phyloP scores from a whole-genome alignment of 2,329 filamentous ascomycete species.

The Apiospora saccharicola region DNA sequence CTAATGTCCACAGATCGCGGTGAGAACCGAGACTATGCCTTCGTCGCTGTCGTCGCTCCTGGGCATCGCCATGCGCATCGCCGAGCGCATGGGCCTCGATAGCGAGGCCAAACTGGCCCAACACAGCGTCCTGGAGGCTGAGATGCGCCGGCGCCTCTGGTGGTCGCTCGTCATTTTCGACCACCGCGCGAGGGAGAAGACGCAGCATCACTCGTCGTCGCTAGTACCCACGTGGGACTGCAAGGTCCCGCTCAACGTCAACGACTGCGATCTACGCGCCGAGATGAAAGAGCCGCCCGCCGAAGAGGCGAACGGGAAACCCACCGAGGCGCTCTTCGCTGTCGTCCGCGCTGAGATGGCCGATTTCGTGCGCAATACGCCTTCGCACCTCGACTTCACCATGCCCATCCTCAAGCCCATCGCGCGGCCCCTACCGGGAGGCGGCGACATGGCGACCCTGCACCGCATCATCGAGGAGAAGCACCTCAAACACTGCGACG shows the following conservation, averaged over 20 bases:
- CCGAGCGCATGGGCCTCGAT: conserved; percentile 63
- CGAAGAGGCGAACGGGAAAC: conserved; percentile 31
- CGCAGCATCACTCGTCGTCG: conserved; percentile 43
- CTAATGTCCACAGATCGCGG: conserved; percentile 51
- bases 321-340: conserved; percentile 52
- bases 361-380: conserved; percentile 37
- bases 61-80: conserved; percentile 63
- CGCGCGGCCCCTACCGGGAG: not conserved
- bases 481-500: conserved; percentile 2
- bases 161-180: conserved; percentile 68
- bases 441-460: conserved; percentile 5
- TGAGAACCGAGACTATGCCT: conserved; percentile 52
- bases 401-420: conserved; percentile 20
- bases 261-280: conserved; percentile 53
- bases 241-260: conserved; percentile 50
- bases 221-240: conserved; percentile 52
- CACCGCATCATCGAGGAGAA: conserved; percentile 16
- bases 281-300: conserved; percentile 48
- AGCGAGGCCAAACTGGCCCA: conserved; percentile 48
- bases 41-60: conserved; percentile 60
- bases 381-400: conserved; percentile 14
- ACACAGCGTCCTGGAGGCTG: conserved; percentile 55
- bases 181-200: conserved; percentile 60
- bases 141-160: conserved; percentile 68
- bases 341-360: conserved; percentile 50